phyloP scores from a whole-genome alignment of 495 filamentous ascomycete species.

The Neurospora sp. region DNA sequence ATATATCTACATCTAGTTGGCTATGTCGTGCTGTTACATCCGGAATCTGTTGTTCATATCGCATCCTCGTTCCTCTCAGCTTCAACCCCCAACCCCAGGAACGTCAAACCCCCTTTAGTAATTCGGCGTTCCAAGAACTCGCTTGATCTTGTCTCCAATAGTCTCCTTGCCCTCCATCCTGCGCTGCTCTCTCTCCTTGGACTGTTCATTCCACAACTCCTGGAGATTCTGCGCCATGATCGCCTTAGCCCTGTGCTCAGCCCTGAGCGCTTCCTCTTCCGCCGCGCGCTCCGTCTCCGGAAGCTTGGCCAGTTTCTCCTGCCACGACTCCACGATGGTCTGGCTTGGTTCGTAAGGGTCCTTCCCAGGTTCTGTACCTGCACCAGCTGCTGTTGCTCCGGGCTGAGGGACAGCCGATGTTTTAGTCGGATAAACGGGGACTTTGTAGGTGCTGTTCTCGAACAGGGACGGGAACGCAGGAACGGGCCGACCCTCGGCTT shows the following conservation, averaged over 20 bases:
- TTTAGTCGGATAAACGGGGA: slow-evolving; percentile 11
- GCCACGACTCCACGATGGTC: slow-evolving; percentile 33
- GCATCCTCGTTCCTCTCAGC: not conserved
- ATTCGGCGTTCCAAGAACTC: not conserved
- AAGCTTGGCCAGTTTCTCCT: slow-evolving; percentile 47
- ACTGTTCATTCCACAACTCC: slow-evolving; percentile 46
- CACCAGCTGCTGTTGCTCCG: not conserved
- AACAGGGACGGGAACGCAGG: slow-evolving; percentile 38
- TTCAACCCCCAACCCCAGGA: slow-evolving; percentile 2
- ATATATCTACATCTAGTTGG: not conserved
- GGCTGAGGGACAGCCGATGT: slow-evolving; percentile 5
- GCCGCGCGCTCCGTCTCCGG: slow-evolving; percentile 52
- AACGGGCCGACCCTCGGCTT: slow-evolving; percentile 44
- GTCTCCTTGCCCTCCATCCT: slow-evolving; percentile 49
- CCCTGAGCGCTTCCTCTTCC: slow-evolving; percentile 53
- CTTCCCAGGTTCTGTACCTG: not conserved
- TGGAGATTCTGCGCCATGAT: slow-evolving; percentile 43
- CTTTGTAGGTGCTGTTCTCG: slow-evolving; percentile 23
- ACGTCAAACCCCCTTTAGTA: not conserved
- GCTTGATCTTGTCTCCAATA: slow-evolving; percentile 35
- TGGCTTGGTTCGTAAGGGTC: slow-evolving; percentile 19
- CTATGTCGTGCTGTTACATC: not conserved
- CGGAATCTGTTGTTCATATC: not conserved
- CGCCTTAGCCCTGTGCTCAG: slow-evolving; percentile 47
- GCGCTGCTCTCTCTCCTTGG: slow-evolving; percentile 45